These are phyloP conservation scores for Exophiala phaeomuriformis DNA, from an alignment of 2,329 filamentous ascomycete genomes.

Conservation along the genomic window DNA sequence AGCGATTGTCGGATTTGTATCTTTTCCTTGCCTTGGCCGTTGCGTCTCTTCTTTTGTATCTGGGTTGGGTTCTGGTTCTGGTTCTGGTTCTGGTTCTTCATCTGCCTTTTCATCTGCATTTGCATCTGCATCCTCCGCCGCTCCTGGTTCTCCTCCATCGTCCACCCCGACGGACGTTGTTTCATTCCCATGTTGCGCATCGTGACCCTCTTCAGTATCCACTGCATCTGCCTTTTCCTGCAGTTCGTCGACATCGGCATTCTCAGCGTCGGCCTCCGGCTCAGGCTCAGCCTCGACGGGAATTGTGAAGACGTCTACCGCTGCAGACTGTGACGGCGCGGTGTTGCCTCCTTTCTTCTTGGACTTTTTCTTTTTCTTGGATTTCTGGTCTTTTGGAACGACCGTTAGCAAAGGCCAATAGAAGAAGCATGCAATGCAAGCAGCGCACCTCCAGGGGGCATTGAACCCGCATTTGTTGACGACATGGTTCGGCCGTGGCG, in stretches of 20 bases:
- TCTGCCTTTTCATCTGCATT: slow-evolving; percentile 21
- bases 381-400: slow-evolving; percentile 22
- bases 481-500: slow-evolving; percentile 7
- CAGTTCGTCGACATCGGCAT: neutral
- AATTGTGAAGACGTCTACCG: slow-evolving; percentile 6
- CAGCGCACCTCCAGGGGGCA: slow-evolving; percentile 17
- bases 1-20: neutral
- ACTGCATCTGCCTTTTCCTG: too few relatives aligned
- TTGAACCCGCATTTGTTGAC: slow-evolving; percentile 17
- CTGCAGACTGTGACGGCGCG: neutral
- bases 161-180: too few relatives aligned
- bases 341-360: slow-evolving; percentile 22
- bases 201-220: too few relatives aligned
- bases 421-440: neutral
- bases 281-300: slow-evolving; percentile 2
- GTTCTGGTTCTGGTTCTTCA: slow-evolving; percentile 13
- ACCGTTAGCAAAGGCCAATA: neutral
- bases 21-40: neutral
- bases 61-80: neutral
- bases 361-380: slow-evolving; percentile 26
- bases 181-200: too few relatives aligned
- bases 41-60: neutral
- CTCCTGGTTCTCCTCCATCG: too few relatives aligned
- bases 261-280: slow-evolving; percentile 1
- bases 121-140: slow-evolving; percentile 3